A percentile compares a stretch with the other conserved stretches of the same genome.
Evolutionary conservation across 2,329 filamentous ascomycete species (phyloP).

Genomic region (Rhinocladiella similis): DNA sequence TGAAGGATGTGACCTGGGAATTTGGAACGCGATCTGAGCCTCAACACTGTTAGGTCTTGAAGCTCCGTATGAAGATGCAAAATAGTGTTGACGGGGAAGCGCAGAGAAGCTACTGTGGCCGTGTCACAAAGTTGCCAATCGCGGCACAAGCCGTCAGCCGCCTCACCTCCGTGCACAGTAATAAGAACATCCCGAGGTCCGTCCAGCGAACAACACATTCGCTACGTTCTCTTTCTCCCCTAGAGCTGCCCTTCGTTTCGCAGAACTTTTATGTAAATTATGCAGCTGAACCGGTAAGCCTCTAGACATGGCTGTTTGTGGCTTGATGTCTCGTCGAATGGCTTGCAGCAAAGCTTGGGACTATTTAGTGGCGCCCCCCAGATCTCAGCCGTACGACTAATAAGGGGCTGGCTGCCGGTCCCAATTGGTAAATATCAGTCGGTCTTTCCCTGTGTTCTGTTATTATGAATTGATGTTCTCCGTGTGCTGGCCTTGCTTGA

Average conservation of each 20-base stretch:
- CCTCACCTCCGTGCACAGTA: too few relatives aligned
- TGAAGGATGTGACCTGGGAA: neutral
- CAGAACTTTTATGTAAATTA: too few relatives aligned
- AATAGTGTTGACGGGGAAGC: too few relatives aligned
- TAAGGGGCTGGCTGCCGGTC: conserved; percentile 10
- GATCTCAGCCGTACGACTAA: conserved; percentile 5
- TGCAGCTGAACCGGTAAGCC: too few relatives aligned
- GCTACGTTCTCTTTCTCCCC: too few relatives aligned
- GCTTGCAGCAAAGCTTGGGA: conserved; percentile 6
- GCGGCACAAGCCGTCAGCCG: neutral
- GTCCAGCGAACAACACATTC: too few relatives aligned
- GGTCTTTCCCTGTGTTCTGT: neutral
- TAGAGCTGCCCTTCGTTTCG: too few relatives aligned
- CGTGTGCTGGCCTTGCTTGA: neutral
- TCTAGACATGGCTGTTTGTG: neutral
- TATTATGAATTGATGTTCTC: neutral
- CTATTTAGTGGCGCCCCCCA: conserved; percentile 11
- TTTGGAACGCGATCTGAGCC: neutral
- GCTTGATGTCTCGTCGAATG: neutral
- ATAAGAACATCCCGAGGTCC: too few relatives aligned
- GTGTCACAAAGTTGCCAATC: neutral
- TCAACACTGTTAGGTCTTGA: too few relatives aligned
- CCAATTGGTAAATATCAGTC: neutral
- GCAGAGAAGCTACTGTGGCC: neutral
- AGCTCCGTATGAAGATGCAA: too few relatives aligned